Evolutionary conservation across 345 rosid species (phyloP).

Genomic region (Moricandia arvensis): DNA sequence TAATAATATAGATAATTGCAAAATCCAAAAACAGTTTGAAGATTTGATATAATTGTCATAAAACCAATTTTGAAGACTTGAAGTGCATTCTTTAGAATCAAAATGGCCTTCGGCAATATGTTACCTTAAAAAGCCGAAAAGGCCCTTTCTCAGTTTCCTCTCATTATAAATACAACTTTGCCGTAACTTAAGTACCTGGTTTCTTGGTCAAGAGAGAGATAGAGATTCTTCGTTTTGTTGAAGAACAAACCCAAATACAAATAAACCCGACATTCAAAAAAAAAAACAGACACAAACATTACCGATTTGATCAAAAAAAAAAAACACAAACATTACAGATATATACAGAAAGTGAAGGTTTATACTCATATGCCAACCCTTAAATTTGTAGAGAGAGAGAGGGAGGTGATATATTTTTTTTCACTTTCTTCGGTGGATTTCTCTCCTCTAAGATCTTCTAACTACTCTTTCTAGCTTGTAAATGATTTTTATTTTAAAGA

Average conservation of each 20-base stretch:
- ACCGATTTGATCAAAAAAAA: neutral
- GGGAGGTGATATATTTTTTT: constrained; percentile 6
- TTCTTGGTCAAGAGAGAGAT: constrained; percentile 31
- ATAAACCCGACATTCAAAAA: neutral
- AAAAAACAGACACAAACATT: constrained; percentile 23
- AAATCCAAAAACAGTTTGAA: too few relatives aligned
- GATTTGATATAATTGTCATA: too few relatives aligned
- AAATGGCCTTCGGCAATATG: neutral
- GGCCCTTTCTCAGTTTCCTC: neutral
- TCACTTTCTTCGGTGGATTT: constrained; percentile 14
- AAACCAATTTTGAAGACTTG: too few relatives aligned
- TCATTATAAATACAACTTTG: constrained; percentile 34
- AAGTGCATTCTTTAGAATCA: neutral
- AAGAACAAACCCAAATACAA: constrained; percentile 13
- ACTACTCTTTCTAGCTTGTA: neutral
- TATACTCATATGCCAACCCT: constrained; percentile 30
- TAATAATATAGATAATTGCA: too few relatives aligned
- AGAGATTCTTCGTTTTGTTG: constrained; percentile 19
- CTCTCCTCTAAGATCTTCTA: constrained; percentile 26
- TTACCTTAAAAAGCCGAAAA: constrained; percentile 1
- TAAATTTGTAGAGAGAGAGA: constrained; percentile 20
- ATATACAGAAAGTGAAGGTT: constrained; percentile 35
- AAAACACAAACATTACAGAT: constrained; percentile 26
- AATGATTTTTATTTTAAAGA: neutral
- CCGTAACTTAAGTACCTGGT: constrained; percentile 8